These are phyloP conservation scores for Kodamaea suecica DNA, from an alignment of 1,139 yeast genomes.

Conservation along the genomic window DNA sequence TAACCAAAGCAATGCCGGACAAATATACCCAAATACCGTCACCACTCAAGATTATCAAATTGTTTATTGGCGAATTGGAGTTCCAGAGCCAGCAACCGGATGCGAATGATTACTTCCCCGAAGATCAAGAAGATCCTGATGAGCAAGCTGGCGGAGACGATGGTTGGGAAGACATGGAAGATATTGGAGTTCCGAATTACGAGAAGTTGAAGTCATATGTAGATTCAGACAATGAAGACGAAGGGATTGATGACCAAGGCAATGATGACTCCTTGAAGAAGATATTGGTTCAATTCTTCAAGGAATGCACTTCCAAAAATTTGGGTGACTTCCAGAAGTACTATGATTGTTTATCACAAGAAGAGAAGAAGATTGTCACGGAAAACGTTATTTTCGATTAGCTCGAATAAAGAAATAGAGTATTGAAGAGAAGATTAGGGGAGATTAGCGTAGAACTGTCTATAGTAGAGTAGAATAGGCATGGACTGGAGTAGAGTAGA, in stretches of 20 bases:
- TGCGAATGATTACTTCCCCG: slow-evolving; percentile 35
- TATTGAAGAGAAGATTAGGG: background rate
- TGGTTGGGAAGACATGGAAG: slow-evolving; percentile 83
- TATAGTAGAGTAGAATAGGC: too few species aligned
- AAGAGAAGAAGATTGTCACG: slow-evolving; percentile 55
- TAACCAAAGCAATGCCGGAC: slow-evolving; percentile 67
- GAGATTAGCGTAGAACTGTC: too few species aligned
- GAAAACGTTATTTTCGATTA: slow-evolving; percentile 37
- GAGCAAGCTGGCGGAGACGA: slow-evolving; percentile 50
- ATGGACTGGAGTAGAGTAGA: too few species aligned
- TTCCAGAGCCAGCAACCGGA: slow-evolving; percentile 54
- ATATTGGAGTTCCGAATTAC: slow-evolving; percentile 56
- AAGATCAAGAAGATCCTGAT: slow-evolving; percentile 25
- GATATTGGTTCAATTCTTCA: slow-evolving; percentile 59
- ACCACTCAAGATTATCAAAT: slow-evolving; percentile 66
- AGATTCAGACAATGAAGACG: slow-evolving; percentile 44
- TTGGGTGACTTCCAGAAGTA: slow-evolving; percentile 52
- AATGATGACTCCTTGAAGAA: slow-evolving; percentile 43
- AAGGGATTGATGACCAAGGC: slow-evolving; percentile 30
- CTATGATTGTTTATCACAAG: slow-evolving; percentile 51
- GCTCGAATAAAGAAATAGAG: too few species aligned
- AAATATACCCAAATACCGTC: slow-evolving; percentile 65
- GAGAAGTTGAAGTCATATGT: slow-evolving; percentile 56
- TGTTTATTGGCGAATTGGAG: slow-evolving; percentile 65
- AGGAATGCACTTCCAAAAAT: slow-evolving; percentile 54